A percentile compares a stretch with the other conserved stretches of the same genome.
phyloP scores from a whole-genome alignment of 2,329 filamentous ascomycete species.

The Aureobasidium sp. region DNA sequence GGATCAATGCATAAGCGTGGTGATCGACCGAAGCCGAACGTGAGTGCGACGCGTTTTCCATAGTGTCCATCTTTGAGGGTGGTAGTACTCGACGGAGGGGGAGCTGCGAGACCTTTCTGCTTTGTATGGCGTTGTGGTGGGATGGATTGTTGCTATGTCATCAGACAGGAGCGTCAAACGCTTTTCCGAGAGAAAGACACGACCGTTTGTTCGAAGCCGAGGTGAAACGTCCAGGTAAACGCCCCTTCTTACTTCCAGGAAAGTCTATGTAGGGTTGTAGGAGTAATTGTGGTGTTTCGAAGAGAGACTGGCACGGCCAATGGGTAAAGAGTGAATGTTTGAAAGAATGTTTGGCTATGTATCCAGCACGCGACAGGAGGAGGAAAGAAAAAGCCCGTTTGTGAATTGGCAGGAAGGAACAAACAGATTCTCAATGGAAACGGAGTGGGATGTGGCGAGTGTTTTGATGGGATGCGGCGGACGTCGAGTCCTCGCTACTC shows the following conservation, averaged over 20 bases:
- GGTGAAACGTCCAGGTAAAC: conserved; percentile 7
- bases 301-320: background rate
- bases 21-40: conserved; percentile 30
- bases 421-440: background rate
- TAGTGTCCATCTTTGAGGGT: conserved; percentile 6
- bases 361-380: conserved; percentile 8
- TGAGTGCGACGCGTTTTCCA: conserved; percentile 16
- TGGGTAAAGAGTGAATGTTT: conserved; percentile 6
- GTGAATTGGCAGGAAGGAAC: background rate
- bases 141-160: conserved; percentile 7
- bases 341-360: conserved; percentile 12
- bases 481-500: conserved; percentile 1
- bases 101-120: conserved; percentile 2
- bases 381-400: background rate
- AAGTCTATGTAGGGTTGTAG: background rate
- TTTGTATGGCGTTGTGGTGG: background rate
- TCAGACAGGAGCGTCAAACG: conserved; percentile 1
- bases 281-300: background rate
- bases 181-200: conserved; percentile 8
- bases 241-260: background rate
- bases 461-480: background rate
- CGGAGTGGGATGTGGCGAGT: background rate
- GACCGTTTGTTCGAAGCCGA: background rate
- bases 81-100: background rate
- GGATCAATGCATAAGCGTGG: conserved; percentile 36